Percentiles rank a stretch among this genome's conserved stretches.
These are phyloP conservation scores for Pleurostoma richardsiae DNA, from an alignment of 2,329 filamentous ascomycete species.

Conservation along the genomic window DNA sequence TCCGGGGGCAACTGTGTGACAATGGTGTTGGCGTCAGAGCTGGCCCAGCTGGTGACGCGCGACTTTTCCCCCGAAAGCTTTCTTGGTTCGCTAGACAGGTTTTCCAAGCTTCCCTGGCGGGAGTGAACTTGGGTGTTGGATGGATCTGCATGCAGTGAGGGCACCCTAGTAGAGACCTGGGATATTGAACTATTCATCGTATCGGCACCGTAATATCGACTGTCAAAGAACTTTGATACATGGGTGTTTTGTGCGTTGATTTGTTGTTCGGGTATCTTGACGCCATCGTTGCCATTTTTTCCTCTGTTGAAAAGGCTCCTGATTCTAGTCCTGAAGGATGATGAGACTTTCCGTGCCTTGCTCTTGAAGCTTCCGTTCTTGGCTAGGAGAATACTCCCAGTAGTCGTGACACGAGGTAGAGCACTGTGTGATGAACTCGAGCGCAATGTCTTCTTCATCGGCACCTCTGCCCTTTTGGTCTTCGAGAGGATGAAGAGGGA, in stretches of 20 bases:
- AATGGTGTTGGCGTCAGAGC: constrained; percentile 54
- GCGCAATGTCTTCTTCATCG: constrained; percentile 44
- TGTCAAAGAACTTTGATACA: constrained; percentile 13
- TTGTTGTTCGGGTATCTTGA: constrained; percentile 44
- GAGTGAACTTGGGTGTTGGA: constrained; percentile 43
- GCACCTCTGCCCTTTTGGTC: constrained; percentile 23
- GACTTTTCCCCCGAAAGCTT: constrained; percentile 47
- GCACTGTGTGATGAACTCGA: constrained; percentile 31
- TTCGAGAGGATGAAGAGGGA: constrained; percentile 39
- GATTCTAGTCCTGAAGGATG: constrained; percentile 55
- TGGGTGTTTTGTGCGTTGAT: constrained; percentile 37
- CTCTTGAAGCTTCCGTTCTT: constrained; percentile 34
- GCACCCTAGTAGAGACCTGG: constrained; percentile 43
- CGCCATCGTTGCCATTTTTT: constrained; percentile 27
- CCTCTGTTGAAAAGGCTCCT: constrained; percentile 49
- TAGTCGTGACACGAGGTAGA: not conserved
- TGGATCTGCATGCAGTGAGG: constrained; percentile 43
- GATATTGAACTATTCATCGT: constrained; percentile 18
- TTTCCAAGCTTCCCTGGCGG: constrained; percentile 50
- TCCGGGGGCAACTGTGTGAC: constrained; percentile 34
- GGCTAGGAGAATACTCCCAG: constrained; percentile 6
- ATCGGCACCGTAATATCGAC: not conserved
- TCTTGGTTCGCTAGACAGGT: constrained; percentile 30
- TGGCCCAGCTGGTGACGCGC: constrained; percentile 69
- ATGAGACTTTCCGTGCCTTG: constrained; percentile 58